Evolutionary conservation across 192 early-diverging fungal species (phyloP).

Genomic region (Physocladia obscura): DNA sequence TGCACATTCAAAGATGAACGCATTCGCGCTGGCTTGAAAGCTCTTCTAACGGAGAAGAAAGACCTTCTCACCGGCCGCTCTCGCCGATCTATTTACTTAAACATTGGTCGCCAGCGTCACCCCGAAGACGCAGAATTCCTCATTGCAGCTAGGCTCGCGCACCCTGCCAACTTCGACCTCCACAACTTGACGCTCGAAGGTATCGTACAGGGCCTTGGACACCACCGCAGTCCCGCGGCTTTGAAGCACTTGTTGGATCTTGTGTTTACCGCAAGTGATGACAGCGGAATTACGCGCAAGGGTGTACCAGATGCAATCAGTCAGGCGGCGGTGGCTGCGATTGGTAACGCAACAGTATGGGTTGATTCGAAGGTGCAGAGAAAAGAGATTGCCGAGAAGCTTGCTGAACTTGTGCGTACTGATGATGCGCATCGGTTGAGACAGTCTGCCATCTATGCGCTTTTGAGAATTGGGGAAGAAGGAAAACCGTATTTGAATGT

Average conservation of each 20-base stretch:
- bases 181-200: slow-evolving; percentile 26
- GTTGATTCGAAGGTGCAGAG: background rate
- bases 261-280: background rate
- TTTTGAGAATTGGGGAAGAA: slow-evolving; percentile 15
- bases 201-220: slow-evolving; percentile 44
- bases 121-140: slow-evolving; percentile 43
- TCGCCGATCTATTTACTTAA: slow-evolving; percentile 8
- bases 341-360: slow-evolving; percentile 27
- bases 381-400: slow-evolving; percentile 8
- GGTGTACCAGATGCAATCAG: slow-evolving; percentile 21
- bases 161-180: slow-evolving; percentile 33
- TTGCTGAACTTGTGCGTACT: slow-evolving; percentile 8
- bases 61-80: background rate
- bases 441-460: slow-evolving; percentile 5
- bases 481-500: background rate
- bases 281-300: slow-evolving; percentile 1
- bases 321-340: slow-evolving; percentile 23
- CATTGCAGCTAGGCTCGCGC: slow-evolving; percentile 36
- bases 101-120: slow-evolving; percentile 46
- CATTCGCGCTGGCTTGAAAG: slow-evolving; percentile 37
- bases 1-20: slow-evolving; percentile 27
- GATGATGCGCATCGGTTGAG: slow-evolving; percentile 13
- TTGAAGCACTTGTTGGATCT: slow-evolving; percentile 37
- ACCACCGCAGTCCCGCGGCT: slow-evolving; percentile 37
- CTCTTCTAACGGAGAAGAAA: background rate